phyloP scores from a whole-genome alignment of 1,284 basidiomycete genomes.

The Anthracocystis setariae region DNA sequence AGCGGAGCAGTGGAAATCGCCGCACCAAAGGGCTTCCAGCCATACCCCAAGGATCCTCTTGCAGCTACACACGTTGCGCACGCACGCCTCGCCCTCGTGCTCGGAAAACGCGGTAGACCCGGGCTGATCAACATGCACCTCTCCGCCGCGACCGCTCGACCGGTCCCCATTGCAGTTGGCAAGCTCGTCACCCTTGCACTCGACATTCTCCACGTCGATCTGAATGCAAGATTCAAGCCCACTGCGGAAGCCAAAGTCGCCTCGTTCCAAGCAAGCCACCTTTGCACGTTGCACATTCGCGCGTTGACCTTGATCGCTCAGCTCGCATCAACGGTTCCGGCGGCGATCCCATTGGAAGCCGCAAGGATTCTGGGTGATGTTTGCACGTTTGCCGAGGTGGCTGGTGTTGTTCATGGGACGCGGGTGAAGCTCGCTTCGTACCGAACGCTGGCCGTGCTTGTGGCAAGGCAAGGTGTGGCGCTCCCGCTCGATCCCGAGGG shows the following conservation, averaged over 20 bases:
- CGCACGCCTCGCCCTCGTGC: slow-evolving; percentile 26
- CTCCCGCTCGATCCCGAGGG: slow-evolving; percentile 51
- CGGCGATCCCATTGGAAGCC: slow-evolving; percentile 27
- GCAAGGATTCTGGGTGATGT: slow-evolving; percentile 29
- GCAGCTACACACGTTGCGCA: slow-evolving; percentile 32
- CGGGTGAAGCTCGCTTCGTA: slow-evolving; percentile 30
- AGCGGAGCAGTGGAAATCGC: neutral
- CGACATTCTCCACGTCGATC: slow-evolving; percentile 71
- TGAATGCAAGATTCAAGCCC: slow-evolving; percentile 28
- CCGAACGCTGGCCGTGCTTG: slow-evolving; percentile 36
- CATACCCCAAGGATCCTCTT: slow-evolving; percentile 32
- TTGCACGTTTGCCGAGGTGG: slow-evolving; percentile 35
- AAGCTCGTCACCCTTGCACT: slow-evolving; percentile 67
- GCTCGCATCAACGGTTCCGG: slow-evolving; percentile 24
- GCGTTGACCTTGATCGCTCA: slow-evolving; percentile 43
- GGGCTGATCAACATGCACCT: slow-evolving; percentile 42
- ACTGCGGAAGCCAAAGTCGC: slow-evolving; percentile 42
- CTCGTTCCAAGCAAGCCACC: slow-evolving; percentile 27
- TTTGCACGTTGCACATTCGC: slow-evolving; percentile 26
- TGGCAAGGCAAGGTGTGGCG: slow-evolving; percentile 21
- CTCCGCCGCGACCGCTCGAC: slow-evolving; percentile 72
- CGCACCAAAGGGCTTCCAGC: slow-evolving; percentile 13
- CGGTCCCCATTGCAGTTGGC: slow-evolving; percentile 80
- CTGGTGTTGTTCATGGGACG: slow-evolving; percentile 5
- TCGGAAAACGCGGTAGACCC: slow-evolving; percentile 29